Base-by-base conservation (phyloP, 2,329 filamentous ascomycete genomes). In the Xylariaceae sp. region DNA sequence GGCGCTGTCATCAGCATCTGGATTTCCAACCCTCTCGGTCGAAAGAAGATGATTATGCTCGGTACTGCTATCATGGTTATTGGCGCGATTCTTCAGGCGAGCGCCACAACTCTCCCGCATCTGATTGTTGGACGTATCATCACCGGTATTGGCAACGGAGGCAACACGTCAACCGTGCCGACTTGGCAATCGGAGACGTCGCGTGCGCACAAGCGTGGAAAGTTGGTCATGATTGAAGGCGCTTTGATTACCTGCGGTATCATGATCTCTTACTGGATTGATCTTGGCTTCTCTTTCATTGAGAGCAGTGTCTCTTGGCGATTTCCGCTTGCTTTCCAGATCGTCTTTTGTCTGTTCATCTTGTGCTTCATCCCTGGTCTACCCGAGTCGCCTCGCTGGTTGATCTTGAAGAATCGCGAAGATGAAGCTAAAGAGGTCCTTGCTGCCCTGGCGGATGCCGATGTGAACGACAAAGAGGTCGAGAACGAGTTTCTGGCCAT, bases 111-210 rank as follows among this genome's bases (percentile, higher is more conserved):
- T 29, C 62, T 79, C 34, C 64, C 69, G 16, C 75, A 80, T 51
- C 70, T 81, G 51, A 77, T 81, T 51, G 60, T 77, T 39, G 76
- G 75, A n/a, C 68, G 76, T 34, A 60, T 71, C 38, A 64, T 72
- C 32, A 69, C 67, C 3, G 67, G 68, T 7, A 44, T 71, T 6
- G 66, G 67, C n/a, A 67, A 68, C 44, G 65, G 66, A 37, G 59
- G 59, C 24, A 66, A 68, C 41, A 69, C 66, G 0, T 66, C 64
- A 1, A 73, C 70, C 1, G 69, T 76, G 9, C 78, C 78, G 3
- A 79, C 76, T 37, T 82, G 78, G 77, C 76, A 81, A 44, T 77
- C 76, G 0, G 78, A 81, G 55, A 77, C 73, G 0, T 79, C 75
- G 30, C 71, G 69, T 13, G 65, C 74, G 3, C 72, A 81, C 51